Base-by-base conservation (phyloP, 495 filamentous ascomycete species). In the Neurospora sp. region DNA sequence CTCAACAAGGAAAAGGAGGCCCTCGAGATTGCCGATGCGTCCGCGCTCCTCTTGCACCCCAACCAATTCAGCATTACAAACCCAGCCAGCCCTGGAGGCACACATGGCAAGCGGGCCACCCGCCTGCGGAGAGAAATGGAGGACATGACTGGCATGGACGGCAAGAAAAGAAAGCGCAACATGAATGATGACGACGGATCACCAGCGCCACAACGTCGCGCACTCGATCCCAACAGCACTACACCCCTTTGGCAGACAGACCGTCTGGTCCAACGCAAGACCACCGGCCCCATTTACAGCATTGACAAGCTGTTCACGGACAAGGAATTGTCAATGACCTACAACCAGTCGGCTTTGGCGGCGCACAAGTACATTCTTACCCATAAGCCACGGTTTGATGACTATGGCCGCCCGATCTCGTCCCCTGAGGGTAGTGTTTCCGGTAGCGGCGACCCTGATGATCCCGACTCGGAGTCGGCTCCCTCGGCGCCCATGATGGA, bases 261-360 rank as follows among this genome's bases (percentile, higher is more conserved):
- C 77, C 75, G 78, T 73, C 44, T 85, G 84, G 75, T 82, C 78
- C 40, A 81, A 82, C 72, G 85, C 37, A 87, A 86, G 75, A 75
- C 81, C 41, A 80, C 80, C 0, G 84, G 83, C 7, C 87, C 88
- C 42, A 79, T 87, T 9, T 96, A 94, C 81, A 93, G 91, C 66
- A 89, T 98, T 73, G 91, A 97, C 70, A 92, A 93, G 72, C 89
- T 98, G 35, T 98, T 98, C 78, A 97, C 93, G 0, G 94, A 97
- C 74, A 97, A 95, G 82, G 95, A 98, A 81, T 89, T 98, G 14
- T 86, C 88, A 39, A 85, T 92, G 81, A 89, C 90, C 5, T 90
- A 91, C 59, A 92, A 93, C 75, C 82, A 87, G 38, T 91, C 93
- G 0, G 90, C 91, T 61, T 78, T 93, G 27, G 90, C 90, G 11